These are phyloP conservation scores for Neofusicoccum sp. DNA, from an alignment of 2,329 filamentous ascomycete species.

Conservation along the genomic window DNA sequence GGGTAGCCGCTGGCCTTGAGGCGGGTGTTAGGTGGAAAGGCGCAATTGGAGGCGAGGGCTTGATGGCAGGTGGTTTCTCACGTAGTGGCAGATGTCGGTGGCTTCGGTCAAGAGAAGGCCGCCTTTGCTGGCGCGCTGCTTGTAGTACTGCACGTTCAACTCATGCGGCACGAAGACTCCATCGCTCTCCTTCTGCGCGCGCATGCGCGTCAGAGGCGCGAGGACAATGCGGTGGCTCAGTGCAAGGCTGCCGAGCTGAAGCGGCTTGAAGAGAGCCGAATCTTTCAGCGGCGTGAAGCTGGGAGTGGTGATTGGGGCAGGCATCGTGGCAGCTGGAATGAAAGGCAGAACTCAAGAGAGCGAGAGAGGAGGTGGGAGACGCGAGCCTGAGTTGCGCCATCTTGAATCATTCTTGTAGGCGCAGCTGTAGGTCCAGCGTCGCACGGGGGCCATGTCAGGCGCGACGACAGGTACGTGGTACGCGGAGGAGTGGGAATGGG, in stretches of 20 bases:
- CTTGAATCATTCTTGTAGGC: constrained; percentile 5
- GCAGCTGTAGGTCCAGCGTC: neutral
- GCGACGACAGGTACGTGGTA: neutral
- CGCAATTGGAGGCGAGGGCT: neutral
- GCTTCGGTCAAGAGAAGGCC: constrained; percentile 37
- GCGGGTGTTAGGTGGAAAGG: neutral
- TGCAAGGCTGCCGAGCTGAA: constrained; percentile 27
- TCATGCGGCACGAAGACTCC: constrained; percentile 32
- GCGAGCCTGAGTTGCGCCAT: neutral
- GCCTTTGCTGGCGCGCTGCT: constrained; percentile 33
- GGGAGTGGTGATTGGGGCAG: constrained; percentile 30
- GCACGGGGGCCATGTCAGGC: neutral
- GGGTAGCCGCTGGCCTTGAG: constrained; percentile 30
- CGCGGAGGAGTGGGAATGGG: constrained; percentile 16
- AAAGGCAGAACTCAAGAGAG: neutral
- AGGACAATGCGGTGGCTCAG: constrained; percentile 18
- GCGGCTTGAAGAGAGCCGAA: constrained; percentile 32
- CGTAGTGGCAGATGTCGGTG: constrained; percentile 35
- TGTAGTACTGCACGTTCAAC: constrained; percentile 32
- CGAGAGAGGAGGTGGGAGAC: neutral
- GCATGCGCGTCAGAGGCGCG: constrained; percentile 20
- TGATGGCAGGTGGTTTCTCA: constrained; percentile 17
- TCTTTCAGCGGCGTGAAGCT: constrained; percentile 33
- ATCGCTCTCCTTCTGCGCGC: constrained; percentile 25
- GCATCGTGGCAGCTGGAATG: constrained; percentile 21